A percentile compares a stretch with the other conserved stretches of the same genome.
phyloP scores from a whole-genome alignment of 768 basidiomycete genomes.

The Sporobolomyces pararoseus region DNA sequence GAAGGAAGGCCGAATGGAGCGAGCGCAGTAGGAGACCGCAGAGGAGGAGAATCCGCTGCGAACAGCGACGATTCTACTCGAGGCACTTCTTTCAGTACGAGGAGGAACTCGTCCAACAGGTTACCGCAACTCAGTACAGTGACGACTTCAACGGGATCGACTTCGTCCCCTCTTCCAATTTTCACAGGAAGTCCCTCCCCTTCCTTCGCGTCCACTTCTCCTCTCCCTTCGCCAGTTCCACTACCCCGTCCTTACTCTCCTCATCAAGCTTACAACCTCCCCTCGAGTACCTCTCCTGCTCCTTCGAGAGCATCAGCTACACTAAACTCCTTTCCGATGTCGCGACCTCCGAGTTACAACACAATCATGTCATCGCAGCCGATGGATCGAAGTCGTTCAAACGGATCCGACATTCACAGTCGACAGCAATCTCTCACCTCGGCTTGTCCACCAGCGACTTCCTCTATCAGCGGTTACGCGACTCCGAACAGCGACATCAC shows the following conservation, averaged over 20 bases:
- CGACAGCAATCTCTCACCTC: conserved; percentile 40
- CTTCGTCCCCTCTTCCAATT: conserved; percentile 27
- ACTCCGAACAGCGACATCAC: conserved; percentile 25
- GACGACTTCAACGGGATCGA: conserved; percentile 2
- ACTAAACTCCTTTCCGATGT: conserved; percentile 6
- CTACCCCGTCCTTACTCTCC: background rate
- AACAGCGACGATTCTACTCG: background rate
- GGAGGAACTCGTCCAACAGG: background rate
- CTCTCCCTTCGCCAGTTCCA: conserved; percentile 17
- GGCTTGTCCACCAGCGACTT: conserved; percentile 40
- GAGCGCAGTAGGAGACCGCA: background rate
- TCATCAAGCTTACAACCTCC: conserved; percentile 20
- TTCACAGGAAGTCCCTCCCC: conserved; percentile 25
- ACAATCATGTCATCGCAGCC: conserved; percentile 15
- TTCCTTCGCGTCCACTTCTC: background rate
- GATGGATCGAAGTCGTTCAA: conserved; percentile 30
- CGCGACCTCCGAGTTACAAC: conserved; percentile 27
- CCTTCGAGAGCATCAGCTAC: background rate
- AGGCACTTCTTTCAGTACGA: no score
- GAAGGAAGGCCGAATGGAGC: conserved; percentile 9
- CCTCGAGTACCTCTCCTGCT: background rate
- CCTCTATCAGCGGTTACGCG: conserved; percentile 9
- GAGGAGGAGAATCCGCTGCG: conserved; percentile 1
- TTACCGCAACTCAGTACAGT: conserved; percentile 17
- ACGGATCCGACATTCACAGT: conserved; percentile 30